Base-by-base conservation (phyloP, 371 early-diverging fungal species). In the Funneliformis caledonium region DNA sequence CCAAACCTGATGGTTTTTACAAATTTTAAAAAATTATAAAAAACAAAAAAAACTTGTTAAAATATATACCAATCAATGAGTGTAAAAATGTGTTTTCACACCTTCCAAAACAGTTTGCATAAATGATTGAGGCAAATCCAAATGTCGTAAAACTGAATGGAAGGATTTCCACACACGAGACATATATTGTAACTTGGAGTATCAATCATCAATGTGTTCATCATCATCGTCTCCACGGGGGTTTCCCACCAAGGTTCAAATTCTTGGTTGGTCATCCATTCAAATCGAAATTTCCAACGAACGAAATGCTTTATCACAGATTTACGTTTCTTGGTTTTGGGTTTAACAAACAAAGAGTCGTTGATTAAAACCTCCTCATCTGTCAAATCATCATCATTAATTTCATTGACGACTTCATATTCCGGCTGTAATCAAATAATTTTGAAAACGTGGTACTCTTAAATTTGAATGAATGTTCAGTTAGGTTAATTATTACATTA, bases 211-310 rank as follows among this genome's bases (percentile, higher is more conserved):
- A 68, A 42, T 2, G 3, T 16, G 11, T 31, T 14, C 14, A 4
- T 16, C 8, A 14, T 43, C 31, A 31, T 9, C 16, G 7, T 69
- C 42, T 69, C 42, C 1, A 19, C 10, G n/a, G 69, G n/a, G 10
- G 45, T 8, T 69, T 69, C 69, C 69, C 69, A 69, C 69, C 69
- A 69, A 43, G 69, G 69, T 10, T 9, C 3, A 9, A 69, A 69
- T 33, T 69, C 69, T 69, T 69, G 69, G 43, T 43, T 43, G 47
- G 47, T 47, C 11, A 47, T 47, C 47, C 47, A 47, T 47, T 47
- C 47, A 10, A 47, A 47, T 10, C 47, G 47, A 47, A 47, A 47
- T 47, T 47, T 47, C 47, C 47, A 47, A 47, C 11, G 16, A 43
- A 69, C 42, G 37, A 68, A 68, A 16, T 11, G 10, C 7, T 31